These are phyloP conservation scores for Spongospora subterranea DNA, from an alignment of 208 protist genomes.

Conservation along the genomic window DNA sequence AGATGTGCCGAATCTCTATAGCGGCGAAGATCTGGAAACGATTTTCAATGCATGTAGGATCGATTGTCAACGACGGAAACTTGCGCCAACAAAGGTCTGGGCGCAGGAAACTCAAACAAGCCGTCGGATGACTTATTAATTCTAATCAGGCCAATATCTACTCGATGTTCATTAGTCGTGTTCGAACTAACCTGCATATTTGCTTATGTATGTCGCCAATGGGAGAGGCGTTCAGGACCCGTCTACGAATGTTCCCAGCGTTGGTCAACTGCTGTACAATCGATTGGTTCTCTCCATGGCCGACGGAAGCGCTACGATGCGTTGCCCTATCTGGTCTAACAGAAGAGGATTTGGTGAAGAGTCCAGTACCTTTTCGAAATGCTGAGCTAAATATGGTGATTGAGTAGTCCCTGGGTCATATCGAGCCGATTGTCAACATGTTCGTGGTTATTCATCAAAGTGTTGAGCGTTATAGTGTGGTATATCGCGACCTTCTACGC, in stretches of 20 bases:
- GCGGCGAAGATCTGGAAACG: slow-evolving; percentile 88
- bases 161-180: slow-evolving; percentile 87
- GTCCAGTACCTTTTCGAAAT: not conserved
- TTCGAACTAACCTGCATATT: slow-evolving; percentile 92
- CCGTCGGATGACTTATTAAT: too few relatives aligned
- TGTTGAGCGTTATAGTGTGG: slow-evolving; percentile 84
- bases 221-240: slow-evolving; percentile 89
- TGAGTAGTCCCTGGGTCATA: not conserved
- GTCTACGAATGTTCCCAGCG: slow-evolving; percentile 96
- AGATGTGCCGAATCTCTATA: slow-evolving; percentile 96
- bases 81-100: slow-evolving; percentile 88
- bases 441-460: slow-evolving; percentile 91
- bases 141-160: slow-evolving; percentile 82
- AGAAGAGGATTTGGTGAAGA: slow-evolving; percentile 21
- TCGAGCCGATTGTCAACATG: slow-evolving; percentile 73
- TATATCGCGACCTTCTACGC: slow-evolving; percentile 87
- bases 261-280: slow-evolving; percentile 98
- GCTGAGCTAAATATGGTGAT: slow-evolving; percentile 12
- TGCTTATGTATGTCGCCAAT: slow-evolving; percentile 94
- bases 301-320: slow-evolving; percentile 64
- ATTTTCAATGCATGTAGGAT: slow-evolving; percentile 89
- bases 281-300: slow-evolving; percentile 97
- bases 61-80: slow-evolving; percentile 84
- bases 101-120: not conserved
- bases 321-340: slow-evolving; percentile 66